Evolutionary conservation across 2,329 filamentous ascomycete species (phyloP).

Genomic region (Scopulariopsis brevicaulis): DNA sequence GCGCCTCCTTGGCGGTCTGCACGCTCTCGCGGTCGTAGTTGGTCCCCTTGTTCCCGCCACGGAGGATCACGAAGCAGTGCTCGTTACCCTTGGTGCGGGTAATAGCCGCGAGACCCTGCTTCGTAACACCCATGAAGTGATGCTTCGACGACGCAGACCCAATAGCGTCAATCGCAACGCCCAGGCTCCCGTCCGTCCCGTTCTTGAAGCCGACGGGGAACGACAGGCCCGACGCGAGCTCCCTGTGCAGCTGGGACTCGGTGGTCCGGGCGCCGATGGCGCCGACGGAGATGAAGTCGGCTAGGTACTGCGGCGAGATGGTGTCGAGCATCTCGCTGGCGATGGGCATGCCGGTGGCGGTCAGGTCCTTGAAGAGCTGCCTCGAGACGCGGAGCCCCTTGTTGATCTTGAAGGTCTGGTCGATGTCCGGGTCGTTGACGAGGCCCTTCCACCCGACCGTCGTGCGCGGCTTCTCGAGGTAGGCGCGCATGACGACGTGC

Average conservation of each 20-base stretch:
- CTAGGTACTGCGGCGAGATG: slow-evolving; percentile 93
- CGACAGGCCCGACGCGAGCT: slow-evolving; percentile 83
- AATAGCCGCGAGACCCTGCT: slow-evolving; percentile 89
- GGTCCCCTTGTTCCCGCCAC: slow-evolving; percentile 84
- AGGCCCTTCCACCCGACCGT: slow-evolving; percentile 98
- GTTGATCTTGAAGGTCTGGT: slow-evolving; percentile 98
- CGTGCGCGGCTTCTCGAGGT: slow-evolving; percentile 96
- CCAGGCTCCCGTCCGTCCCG: slow-evolving; percentile 83
- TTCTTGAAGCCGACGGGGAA: slow-evolving; percentile 99
- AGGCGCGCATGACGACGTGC: slow-evolving; percentile 92
- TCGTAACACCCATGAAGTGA: slow-evolving; percentile 95
- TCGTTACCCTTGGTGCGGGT: slow-evolving; percentile 91
- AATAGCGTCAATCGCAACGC: slow-evolving; percentile 90
- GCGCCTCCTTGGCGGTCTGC: slow-evolving; percentile 66
- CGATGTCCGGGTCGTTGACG: slow-evolving; percentile 97
- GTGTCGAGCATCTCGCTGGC: slow-evolving; percentile 98
- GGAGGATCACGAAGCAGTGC: slow-evolving; percentile 92
- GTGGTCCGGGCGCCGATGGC: slow-evolving; percentile 95
- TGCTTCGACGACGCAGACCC: slow-evolving; percentile 85
- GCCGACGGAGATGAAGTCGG: slow-evolving; percentile 82
- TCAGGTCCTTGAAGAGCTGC: slow-evolving; percentile 89
- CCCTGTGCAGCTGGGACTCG: slow-evolving; percentile 89
- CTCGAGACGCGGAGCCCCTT: slow-evolving; percentile 82
- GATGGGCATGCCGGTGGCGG: slow-evolving; percentile 85
- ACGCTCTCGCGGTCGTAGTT: slow-evolving; percentile 88